A percentile compares a stretch with the other conserved stretches of the same genome.
Evolutionary conservation across 169 alveolate genomes (phyloP).

Genomic region (Plasmodium knowlesi): DNA sequence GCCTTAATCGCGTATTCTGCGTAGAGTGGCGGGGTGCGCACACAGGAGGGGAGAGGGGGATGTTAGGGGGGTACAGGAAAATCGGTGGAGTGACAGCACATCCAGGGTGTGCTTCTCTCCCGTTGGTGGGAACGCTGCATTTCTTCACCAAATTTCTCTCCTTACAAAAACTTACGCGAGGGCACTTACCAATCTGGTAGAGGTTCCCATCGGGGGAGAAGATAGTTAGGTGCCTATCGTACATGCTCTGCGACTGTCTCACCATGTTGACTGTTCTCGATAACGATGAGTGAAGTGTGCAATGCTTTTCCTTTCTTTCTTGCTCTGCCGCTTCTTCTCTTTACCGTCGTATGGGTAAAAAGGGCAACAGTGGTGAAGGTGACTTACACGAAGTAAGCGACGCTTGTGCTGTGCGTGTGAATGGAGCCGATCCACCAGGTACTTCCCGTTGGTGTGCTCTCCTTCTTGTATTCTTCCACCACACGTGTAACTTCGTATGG

Average conservation of each 20-base stretch:
- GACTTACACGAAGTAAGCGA: neutral
- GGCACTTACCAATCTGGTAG: conserved; percentile 92
- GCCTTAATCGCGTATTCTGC: conserved; percentile 98
- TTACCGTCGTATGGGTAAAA: neutral
- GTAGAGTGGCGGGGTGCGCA: neutral
- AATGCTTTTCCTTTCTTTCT: neutral
- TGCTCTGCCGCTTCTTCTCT: neutral
- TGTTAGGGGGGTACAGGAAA: neutral
- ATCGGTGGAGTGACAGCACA: neutral
- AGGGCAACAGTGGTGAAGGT: neutral
- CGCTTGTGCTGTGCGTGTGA: neutral
- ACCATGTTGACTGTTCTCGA: conserved; percentile 83
- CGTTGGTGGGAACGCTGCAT: neutral
- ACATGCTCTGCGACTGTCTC: conserved; percentile 88
- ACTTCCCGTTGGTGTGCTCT: neutral
- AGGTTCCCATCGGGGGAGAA: conserved; percentile 99
- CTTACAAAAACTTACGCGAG: neutral
- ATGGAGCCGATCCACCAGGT: neutral
- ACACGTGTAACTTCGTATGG: neutral
- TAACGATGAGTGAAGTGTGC: neutral
- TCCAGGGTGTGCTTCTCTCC: neutral
- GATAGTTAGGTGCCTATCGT: conserved; percentile 95
- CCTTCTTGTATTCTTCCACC: neutral
- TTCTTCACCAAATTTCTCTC: neutral
- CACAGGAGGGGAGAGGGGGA: neutral